A percentile compares a stretch with the other conserved stretches of the same genome.
phyloP scores from a whole-genome alignment of 1,284 basidiomycete species.

The Gymnopus androsaceus region DNA sequence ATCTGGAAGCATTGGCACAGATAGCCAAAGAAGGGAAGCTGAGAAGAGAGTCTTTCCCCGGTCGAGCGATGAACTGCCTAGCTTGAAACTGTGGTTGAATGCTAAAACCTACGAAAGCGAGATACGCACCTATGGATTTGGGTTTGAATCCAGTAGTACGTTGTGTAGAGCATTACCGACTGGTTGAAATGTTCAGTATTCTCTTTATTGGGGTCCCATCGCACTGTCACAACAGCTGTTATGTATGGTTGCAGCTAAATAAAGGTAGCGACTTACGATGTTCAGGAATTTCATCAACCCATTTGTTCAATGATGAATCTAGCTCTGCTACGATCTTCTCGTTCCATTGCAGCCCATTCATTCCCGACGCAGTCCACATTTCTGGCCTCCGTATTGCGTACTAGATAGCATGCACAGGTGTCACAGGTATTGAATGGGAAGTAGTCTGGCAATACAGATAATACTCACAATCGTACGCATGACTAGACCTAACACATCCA shows the following conservation, averaged over 20 bases:
- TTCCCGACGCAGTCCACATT: constrained; percentile 25
- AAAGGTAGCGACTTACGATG: constrained; percentile 33
- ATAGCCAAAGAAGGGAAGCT: constrained; percentile 49
- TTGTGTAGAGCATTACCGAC: constrained; percentile 56
- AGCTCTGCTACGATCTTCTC: constrained; percentile 49
- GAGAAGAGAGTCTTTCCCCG: constrained; percentile 1
- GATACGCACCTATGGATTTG: neutral
- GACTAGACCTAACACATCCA: constrained; percentile 57
- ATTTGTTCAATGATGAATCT: constrained; percentile 54
- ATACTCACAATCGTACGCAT: constrained; percentile 54
- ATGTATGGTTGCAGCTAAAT: neutral
- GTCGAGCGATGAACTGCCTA: constrained; percentile 17
- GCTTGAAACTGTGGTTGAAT: constrained; percentile 47
- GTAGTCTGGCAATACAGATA: neutral
- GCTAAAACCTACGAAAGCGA: constrained; percentile 20
- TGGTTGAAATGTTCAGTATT: constrained; percentile 56
- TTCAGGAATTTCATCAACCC: constrained; percentile 50
- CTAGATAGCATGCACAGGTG: constrained; percentile 26
- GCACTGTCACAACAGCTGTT: constrained; percentile 35
- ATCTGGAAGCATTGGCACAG: constrained; percentile 51
- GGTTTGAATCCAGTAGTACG: constrained; percentile 46
- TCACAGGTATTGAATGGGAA: neutral
- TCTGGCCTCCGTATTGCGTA: constrained; percentile 33
- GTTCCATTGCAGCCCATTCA: constrained; percentile 21
- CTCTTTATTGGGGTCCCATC: constrained; percentile 61